Conservation (phyloP, 176 grass and related monocot species). For the Eleusine coracana region DNA sequence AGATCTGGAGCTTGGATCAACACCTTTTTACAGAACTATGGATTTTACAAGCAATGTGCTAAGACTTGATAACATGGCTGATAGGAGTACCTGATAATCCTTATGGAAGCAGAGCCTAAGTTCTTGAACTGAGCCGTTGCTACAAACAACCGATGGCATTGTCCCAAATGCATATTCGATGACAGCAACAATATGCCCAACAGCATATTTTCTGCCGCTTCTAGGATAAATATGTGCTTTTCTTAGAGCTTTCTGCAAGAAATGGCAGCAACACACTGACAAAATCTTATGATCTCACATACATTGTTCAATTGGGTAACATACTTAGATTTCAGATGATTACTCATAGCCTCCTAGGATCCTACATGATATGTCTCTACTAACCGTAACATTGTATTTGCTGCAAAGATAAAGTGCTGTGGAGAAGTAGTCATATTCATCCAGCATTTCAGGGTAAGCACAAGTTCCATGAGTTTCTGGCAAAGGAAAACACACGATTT, state of each 20-base stretch:
- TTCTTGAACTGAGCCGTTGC: constrained; percentile 53
- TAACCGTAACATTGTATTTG: constrained; percentile 90
- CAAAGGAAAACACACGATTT: not conserved
- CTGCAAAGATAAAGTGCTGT: constrained; percentile 78
- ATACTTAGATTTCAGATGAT: not conserved
- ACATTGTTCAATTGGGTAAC: not conserved
- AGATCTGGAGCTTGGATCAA: not conserved
- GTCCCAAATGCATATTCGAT: constrained; percentile 54
- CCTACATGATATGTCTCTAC: not conserved
- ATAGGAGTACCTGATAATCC: constrained; percentile 49
- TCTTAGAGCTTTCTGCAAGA: constrained; percentile 42
- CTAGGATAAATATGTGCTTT: constrained; percentile 32
- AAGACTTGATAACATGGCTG: not conserved
- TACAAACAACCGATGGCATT: constrained; percentile 53
- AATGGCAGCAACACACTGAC: not conserved
- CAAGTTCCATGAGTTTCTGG: constrained; percentile 97
- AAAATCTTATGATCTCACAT: not conserved
- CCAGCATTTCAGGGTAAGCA: constrained; percentile 80
- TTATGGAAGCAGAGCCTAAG: constrained; percentile 66
- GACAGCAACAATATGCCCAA: constrained; percentile 36
- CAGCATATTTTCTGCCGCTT: constrained; percentile 23
- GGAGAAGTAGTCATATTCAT: constrained; percentile 92
- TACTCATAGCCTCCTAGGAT: not conserved
- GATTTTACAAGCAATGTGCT: not conserved
- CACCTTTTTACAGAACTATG: not conserved